Evolutionary conservation across 75 land plant species (phyloP).

Genomic region (Azolla pinnata): DNA sequence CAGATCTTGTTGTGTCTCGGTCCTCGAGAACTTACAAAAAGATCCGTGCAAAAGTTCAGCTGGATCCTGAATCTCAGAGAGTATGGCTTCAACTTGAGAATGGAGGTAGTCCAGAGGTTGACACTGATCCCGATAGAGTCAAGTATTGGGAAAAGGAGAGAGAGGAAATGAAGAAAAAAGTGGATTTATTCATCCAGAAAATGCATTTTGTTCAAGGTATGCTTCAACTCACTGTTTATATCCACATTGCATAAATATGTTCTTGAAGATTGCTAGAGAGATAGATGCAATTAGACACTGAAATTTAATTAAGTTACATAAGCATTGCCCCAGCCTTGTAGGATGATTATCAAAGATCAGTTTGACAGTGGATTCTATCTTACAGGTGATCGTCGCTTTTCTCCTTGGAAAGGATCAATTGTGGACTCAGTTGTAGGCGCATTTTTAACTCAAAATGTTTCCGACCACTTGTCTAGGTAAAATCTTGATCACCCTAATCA

Average conservation of each 20-base stretch:
- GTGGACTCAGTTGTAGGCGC: constrained; percentile 95
- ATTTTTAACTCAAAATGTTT: constrained; percentile 93
- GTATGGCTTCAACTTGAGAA: constrained; percentile 53
- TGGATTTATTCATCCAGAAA: constrained; percentile 66
- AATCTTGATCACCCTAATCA: too few species aligned
- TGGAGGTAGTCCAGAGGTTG: constrained; percentile 18
- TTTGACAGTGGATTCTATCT: too few species aligned
- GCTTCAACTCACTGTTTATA: too few species aligned
- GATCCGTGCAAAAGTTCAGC: constrained; percentile 56
- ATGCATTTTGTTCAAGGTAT: constrained; percentile 96
- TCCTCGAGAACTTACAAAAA: background rate
- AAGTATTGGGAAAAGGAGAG: constrained; percentile 77
- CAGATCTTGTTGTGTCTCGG: background rate
- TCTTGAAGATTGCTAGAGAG: too few species aligned
- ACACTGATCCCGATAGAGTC: constrained; percentile 36
- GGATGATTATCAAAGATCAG: too few species aligned
- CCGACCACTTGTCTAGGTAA: constrained; percentile 93
- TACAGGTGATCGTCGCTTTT: constrained; percentile 83
- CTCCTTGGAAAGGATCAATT: constrained; percentile 93
- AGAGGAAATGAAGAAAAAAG: constrained; percentile 43
- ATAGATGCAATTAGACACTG: too few species aligned
- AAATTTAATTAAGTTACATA: too few species aligned
- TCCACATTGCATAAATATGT: too few species aligned
- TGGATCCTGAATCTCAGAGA: constrained; percentile 59
- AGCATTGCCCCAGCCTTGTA: background rate